These are phyloP conservation scores for Ophiorrhiza pumila DNA, from an alignment of 257 asterid species.

Conservation along the genomic window DNA sequence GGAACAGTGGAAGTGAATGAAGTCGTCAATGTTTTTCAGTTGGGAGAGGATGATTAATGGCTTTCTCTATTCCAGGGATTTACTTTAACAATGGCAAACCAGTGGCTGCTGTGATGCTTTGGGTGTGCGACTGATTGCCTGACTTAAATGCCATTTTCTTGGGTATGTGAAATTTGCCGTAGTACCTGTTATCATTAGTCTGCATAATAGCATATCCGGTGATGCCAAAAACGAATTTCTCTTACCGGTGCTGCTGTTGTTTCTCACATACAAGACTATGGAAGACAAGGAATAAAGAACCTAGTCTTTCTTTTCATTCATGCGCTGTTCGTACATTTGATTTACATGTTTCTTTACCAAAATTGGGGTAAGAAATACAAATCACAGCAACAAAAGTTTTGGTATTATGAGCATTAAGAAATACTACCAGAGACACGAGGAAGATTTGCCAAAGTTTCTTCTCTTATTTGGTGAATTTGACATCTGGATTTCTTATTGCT, in stretches of 20 bases:
- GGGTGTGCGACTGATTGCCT: too few species aligned
- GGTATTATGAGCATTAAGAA: neutral
- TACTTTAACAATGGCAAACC: neutral
- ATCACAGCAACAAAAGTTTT: neutral
- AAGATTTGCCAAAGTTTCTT: neutral
- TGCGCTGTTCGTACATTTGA: neutral
- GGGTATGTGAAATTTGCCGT: too few species aligned
- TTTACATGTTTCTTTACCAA: conserved; percentile 1
- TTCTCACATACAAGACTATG: too few species aligned
- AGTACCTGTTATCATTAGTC: too few species aligned
- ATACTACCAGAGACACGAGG: neutral
- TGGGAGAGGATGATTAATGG: neutral
- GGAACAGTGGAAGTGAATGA: too few species aligned
- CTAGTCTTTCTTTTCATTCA: neutral
- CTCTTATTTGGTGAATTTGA: conserved; percentile 52
- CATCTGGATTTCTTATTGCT: conserved; percentile 81
- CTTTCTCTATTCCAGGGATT: neutral
- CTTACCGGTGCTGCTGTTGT: too few species aligned
- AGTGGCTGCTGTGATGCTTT: neutral
- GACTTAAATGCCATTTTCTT: too few species aligned
- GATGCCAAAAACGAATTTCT: too few species aligned
- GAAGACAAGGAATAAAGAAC: neutral
- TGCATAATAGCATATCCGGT: too few species aligned
- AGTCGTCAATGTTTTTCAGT: neutral
- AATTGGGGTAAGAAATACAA: neutral